Evolutionary conservation across 257 asterid species (phyloP).

Genomic region (Coffea eugenioides): DNA sequence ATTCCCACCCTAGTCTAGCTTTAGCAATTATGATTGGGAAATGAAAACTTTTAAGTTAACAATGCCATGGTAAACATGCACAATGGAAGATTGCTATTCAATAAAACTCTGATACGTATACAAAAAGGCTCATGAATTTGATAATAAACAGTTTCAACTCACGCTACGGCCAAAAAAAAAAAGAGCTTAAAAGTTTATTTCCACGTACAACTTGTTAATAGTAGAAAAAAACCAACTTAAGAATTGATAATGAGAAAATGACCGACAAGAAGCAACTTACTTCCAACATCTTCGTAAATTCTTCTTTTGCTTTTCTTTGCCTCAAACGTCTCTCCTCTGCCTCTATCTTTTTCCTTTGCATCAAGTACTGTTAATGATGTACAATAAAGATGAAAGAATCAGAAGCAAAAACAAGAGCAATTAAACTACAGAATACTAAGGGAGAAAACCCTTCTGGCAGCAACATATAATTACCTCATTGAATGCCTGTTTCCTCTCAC

Average conservation of each 20-base stretch:
- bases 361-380: conserved; percentile 59
- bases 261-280: conserved; percentile 49
- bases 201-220: not conserved
- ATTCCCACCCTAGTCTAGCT: not conserved
- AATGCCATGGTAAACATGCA: not conserved
- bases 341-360: conserved; percentile 95
- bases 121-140: not conserved
- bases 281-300: conserved; percentile 90
- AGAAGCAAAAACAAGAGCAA: not conserved
- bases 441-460: not conserved
- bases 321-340: conserved; percentile 92
- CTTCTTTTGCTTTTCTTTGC: conserved; percentile 95
- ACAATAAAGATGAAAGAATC: conserved; percentile 13
- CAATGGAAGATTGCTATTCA: not conserved
- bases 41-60: not conserved
- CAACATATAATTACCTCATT: conserved; percentile 65
- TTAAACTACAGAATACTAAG: not conserved
- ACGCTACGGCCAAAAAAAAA: not conserved
- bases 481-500: conserved; percentile 97
- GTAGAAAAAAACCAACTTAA: not conserved
- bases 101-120: not conserved
- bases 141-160: not conserved
- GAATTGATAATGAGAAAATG: not conserved
- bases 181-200: not conserved
- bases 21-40: not conserved